These are phyloP conservation scores for Vigna hirtella DNA, from an alignment of 306 rosid genomes.

Conservation along the genomic window DNA sequence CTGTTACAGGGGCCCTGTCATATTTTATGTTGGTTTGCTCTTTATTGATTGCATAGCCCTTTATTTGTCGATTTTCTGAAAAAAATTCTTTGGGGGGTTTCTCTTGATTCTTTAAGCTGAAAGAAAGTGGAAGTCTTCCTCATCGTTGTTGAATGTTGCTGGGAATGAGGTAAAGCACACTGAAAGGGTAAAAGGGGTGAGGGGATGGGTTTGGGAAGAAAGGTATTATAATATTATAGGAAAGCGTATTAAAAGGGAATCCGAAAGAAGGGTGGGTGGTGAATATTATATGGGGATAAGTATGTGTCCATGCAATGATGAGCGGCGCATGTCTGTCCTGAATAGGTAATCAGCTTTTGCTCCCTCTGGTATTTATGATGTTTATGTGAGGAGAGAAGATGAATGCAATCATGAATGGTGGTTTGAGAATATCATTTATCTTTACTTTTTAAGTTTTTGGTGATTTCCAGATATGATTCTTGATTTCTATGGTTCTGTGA, in stretches of 20 bases:
- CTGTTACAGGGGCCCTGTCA: slow-evolving; percentile 6
- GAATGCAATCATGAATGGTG: slow-evolving; percentile 35
- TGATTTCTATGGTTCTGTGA: slow-evolving; percentile 6
- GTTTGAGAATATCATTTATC: slow-evolving; percentile 15
- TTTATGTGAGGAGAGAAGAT: slow-evolving; percentile 31
- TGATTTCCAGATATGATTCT: slow-evolving; percentile 8
- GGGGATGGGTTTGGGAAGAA: slow-evolving; percentile 29
- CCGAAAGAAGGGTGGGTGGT: slow-evolving; percentile 5
- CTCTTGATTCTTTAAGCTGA: background rate
- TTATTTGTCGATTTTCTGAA: slow-evolving; percentile 11
- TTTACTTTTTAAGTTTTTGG: background rate
- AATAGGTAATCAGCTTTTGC: slow-evolving; percentile 10
- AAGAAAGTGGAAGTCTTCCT: slow-evolving; percentile 14
- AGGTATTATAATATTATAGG: slow-evolving; percentile 15
- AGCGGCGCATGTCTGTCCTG: slow-evolving; percentile 12
- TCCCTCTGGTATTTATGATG: slow-evolving; percentile 27
- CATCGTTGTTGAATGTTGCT: slow-evolving; percentile 34
- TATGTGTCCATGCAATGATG: slow-evolving; percentile 31
- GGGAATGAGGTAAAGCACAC: slow-evolving; percentile 12
- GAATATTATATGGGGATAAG: slow-evolving; percentile 28
- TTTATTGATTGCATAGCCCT: slow-evolving; percentile 3
- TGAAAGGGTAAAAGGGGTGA: background rate
- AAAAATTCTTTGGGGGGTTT: background rate
- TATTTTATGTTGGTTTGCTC: slow-evolving; percentile 6
- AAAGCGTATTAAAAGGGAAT: slow-evolving; percentile 21